A percentile compares a stretch with the other conserved stretches of the same genome.
These are phyloP conservation scores for Kappamyces sp. DNA, from an alignment of 192 early-diverging fungal species.

Conservation along the genomic window DNA sequence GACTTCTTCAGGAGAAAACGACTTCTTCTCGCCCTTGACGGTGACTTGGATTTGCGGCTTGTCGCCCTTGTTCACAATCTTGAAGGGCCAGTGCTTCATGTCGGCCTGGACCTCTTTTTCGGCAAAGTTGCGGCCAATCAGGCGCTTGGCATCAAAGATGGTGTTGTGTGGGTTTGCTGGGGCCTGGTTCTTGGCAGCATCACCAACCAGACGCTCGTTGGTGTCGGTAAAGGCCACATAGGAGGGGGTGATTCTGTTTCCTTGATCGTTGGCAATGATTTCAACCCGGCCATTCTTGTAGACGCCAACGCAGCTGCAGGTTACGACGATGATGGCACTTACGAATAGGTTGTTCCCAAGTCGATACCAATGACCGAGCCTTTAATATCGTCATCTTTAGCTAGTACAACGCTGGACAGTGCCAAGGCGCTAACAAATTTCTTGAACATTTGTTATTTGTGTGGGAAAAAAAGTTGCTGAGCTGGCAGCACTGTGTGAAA, in stretches of 20 bases:
- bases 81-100: conserved; percentile 95
- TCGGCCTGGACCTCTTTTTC: conserved; percentile 88
- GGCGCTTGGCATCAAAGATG: conserved; percentile 88
- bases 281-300: conserved; percentile 92
- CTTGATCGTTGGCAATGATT: conserved; percentile 97
- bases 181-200: conserved; percentile 93
- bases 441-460: too few relatives aligned
- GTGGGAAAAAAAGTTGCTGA: too few relatives aligned
- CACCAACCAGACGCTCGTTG: conserved; percentile 86
- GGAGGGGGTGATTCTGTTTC: conserved; percentile 90
- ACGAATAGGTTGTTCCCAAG: conserved; percentile 81
- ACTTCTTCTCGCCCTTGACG: conserved; percentile 81
- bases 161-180: conserved; percentile 83
- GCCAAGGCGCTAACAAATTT: too few relatives aligned
- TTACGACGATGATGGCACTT: not conserved
- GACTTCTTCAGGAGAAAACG: conserved; percentile 91
- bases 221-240: conserved; percentile 86
- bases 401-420: not conserved
- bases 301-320: conserved; percentile 87
- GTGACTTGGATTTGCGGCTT: conserved; percentile 78
- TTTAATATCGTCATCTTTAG: conserved; percentile 19
- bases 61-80: conserved; percentile 70
- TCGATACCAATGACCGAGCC: conserved; percentile 81
- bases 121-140: conserved; percentile 82
- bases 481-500: too few relatives aligned